Evolutionary conservation across 257 asterid genomes (phyloP).

Genomic region (Mentha longifolia): DNA sequence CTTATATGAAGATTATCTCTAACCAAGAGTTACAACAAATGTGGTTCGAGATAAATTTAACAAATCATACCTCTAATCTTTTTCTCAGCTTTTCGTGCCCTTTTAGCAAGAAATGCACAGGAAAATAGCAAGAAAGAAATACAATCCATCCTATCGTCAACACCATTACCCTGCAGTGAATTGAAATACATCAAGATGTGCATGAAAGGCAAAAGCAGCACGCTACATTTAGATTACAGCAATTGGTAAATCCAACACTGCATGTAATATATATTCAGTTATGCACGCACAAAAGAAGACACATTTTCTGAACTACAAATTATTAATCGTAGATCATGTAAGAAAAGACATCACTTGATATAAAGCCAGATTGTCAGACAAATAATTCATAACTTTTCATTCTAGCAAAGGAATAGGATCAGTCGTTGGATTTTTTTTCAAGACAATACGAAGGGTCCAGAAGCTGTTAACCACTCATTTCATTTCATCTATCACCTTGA

Average conservation of each 20-base stretch:
- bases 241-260: slow-evolving; percentile 10
- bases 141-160: slow-evolving; percentile 92
- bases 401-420: not conserved
- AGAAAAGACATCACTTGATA: not conserved
- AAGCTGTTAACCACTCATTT: not conserved
- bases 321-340: not conserved
- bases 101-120: slow-evolving; percentile 87
- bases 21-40: not conserved
- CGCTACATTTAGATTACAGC: slow-evolving; percentile 6
- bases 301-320: not conserved
- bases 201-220: slow-evolving; percentile 18
- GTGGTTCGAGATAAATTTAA: slow-evolving; percentile 17
- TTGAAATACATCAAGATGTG: slow-evolving; percentile 38
- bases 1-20: not conserved
- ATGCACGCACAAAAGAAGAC: not conserved
- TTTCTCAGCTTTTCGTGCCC: slow-evolving; percentile 86
- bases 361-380: not conserved
- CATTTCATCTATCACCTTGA: slow-evolving; percentile 13
- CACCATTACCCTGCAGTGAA: slow-evolving; percentile 77
- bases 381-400: slow-evolving; percentile 1
- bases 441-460: slow-evolving; percentile 3
- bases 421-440: slow-evolving; percentile 5
- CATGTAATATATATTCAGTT: slow-evolving; percentile 8
- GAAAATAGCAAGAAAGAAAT: slow-evolving; percentile 91
- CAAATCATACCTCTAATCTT: slow-evolving; percentile 77